Percentiles rank a stretch among this genome's conserved stretches.
Conservation (phyloP, 306 rosid genomes). For the Calophaca sinica region DNA sequence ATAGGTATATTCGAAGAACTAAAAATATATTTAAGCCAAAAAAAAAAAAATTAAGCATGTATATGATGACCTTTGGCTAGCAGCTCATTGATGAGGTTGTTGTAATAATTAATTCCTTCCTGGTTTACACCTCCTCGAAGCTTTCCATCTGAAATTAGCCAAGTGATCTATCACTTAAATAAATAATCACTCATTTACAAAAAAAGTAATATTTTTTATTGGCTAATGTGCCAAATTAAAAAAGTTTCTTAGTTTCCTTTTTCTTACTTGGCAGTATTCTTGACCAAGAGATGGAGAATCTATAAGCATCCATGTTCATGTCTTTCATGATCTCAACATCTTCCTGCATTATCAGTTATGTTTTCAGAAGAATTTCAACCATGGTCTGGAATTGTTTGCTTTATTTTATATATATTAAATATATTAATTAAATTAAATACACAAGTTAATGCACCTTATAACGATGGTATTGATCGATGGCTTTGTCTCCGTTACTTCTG, state of each 20-base stretch:
- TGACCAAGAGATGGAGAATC: slow-evolving; percentile 74
- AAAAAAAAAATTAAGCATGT: not conserved
- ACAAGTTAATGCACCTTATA: slow-evolving; percentile 44
- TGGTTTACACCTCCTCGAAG: slow-evolving; percentile 58
- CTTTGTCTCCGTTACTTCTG: slow-evolving; percentile 55
- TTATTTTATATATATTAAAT: too few species aligned
- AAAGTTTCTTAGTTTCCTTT: too few species aligned
- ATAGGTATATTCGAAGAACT: too few species aligned
- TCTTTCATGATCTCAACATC: slow-evolving; percentile 62
- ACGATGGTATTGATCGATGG: slow-evolving; percentile 54
- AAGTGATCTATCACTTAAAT: not conserved
- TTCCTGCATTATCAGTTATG: slow-evolving; percentile 48
- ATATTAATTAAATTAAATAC: too few species aligned
- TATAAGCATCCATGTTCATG: slow-evolving; percentile 59
- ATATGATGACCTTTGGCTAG: slow-evolving; percentile 44
- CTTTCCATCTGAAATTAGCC: slow-evolving; percentile 49
- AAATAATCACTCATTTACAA: not conserved
- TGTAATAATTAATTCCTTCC: slow-evolving; percentile 57
- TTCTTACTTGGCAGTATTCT: slow-evolving; percentile 64
- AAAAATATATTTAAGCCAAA: too few species aligned
- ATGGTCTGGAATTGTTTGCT: not conserved
- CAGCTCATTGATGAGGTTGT: slow-evolving; percentile 60
- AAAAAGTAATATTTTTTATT: too few species aligned
- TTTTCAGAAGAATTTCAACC: not conserved
- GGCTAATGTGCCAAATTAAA: not conserved